phyloP scores from a whole-genome alignment of 2,329 filamentous ascomycete species.

The Arthrobotrys conoides region DNA sequence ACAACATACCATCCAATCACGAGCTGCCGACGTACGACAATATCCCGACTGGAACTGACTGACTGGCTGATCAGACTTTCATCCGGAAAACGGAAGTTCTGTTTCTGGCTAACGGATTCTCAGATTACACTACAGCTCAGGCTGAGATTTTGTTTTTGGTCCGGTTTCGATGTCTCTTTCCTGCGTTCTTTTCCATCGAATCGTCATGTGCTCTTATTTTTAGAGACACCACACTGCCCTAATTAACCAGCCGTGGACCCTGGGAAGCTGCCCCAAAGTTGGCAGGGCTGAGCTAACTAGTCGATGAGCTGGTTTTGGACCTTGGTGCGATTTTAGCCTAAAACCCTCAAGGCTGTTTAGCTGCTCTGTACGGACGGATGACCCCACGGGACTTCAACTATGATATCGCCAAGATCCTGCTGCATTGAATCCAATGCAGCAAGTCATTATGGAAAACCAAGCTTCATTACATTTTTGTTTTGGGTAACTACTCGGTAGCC shows the following conservation, averaged over 20 bases:
- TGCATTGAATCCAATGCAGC: constrained; percentile 59
- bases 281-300: constrained; percentile 59
- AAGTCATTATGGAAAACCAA: constrained; percentile 52
- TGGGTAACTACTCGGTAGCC: constrained; percentile 5
- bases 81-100: constrained; percentile 39
- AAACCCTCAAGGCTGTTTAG: constrained; percentile 25
- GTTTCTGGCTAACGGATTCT: background rate
- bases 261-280: constrained; percentile 16
- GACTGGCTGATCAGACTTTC: too few species aligned
- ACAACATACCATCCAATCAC: constrained; percentile 56
- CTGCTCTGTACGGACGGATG: constrained; percentile 28
- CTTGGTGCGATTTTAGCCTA: constrained; percentile 44
- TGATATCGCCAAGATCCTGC: constrained; percentile 43
- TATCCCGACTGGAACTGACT: constrained; percentile 17
- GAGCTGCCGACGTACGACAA: constrained; percentile 36
- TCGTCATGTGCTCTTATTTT: constrained; percentile 60
- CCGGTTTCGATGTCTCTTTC: constrained; percentile 30
- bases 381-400: constrained; percentile 52
- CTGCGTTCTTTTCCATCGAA: constrained; percentile 30
- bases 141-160: constrained; percentile 32
- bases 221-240: constrained; percentile 57
- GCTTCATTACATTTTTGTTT: constrained; percentile 20
- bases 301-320: constrained; percentile 36
- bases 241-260: constrained; percentile 15
- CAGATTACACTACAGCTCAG: constrained; percentile 7